These are phyloP conservation scores for Suillus subaureus DNA, from an alignment of 768 basidiomycete genomes.

Conservation along the genomic window DNA sequence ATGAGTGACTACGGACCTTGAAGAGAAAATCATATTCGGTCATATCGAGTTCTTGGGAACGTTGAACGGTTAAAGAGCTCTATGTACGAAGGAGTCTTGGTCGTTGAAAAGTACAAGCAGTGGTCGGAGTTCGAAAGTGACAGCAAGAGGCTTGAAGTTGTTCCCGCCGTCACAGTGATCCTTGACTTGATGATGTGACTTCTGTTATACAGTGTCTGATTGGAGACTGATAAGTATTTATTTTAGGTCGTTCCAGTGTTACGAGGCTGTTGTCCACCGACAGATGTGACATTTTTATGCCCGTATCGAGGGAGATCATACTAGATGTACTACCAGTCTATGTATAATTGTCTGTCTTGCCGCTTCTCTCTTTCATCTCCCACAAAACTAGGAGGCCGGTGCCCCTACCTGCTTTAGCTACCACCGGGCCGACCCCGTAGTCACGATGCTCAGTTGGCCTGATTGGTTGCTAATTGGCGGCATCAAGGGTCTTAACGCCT, in stretches of 20 bases:
- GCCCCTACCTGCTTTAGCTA: neutral
- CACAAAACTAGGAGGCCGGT: neutral
- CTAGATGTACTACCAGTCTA: neutral
- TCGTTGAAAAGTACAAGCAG: constrained; percentile 10
- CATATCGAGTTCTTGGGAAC: constrained; percentile 48
- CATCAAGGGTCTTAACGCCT: neutral
- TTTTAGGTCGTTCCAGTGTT: neutral
- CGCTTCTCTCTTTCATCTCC: neutral
- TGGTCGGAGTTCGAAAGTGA: constrained; percentile 35
- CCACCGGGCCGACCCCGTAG: neutral
- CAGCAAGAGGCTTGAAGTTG: neutral
- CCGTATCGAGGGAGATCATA: neutral
- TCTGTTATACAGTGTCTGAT: neutral
- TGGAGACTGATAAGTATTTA: neutral
- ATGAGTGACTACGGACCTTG: constrained; percentile 65
- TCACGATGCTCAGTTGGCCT: neutral
- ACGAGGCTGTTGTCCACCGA: neutral
- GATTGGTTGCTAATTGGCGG: neutral
- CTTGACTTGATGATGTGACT: neutral
- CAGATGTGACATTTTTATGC: neutral
- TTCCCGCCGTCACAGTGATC: neutral
- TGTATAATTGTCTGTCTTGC: neutral
- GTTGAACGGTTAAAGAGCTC: constrained; percentile 15
- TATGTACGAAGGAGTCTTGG: constrained; percentile 12
- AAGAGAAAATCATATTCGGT: constrained; percentile 98